Evolutionary conservation across 768 basidiomycete species (phyloP).

Genomic region (Termitomyces bulborhizus): DNA sequence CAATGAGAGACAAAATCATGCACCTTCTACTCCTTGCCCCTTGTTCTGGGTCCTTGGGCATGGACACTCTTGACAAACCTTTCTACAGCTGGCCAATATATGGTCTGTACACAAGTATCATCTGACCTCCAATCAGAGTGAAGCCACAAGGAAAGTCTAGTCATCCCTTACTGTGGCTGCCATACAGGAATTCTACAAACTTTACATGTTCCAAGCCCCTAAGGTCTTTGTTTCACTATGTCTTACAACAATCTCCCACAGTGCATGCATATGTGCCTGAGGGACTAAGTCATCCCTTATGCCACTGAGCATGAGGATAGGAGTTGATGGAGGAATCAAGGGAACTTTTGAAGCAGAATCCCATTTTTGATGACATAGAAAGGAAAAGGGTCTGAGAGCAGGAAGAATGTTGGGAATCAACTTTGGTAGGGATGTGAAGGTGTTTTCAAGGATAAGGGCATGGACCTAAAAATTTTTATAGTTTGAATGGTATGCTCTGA

Average conservation of each 20-base stretch:
- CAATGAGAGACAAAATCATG: not conserved
- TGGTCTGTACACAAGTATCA: slow-evolving; percentile 49
- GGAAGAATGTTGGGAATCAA: slow-evolving; percentile 27
- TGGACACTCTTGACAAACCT: slow-evolving; percentile 34
- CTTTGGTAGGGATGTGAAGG: slow-evolving; percentile 76
- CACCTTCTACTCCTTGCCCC: not conserved
- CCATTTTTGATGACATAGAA: slow-evolving; percentile 14
- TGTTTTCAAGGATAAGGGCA: slow-evolving; percentile 91
- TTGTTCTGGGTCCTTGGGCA: not conserved
- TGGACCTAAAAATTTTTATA: slow-evolving; percentile 40
- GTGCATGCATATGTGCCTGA: slow-evolving; percentile 65
- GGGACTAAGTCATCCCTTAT: slow-evolving; percentile 67
- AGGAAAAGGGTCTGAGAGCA: slow-evolving; percentile 17
- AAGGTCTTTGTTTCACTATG: slow-evolving; percentile 40
- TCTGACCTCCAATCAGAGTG: slow-evolving; percentile 24
- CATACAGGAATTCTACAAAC: slow-evolving; percentile 49
- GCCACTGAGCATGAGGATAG: slow-evolving; percentile 83
- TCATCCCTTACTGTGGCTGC: slow-evolving; percentile 43
- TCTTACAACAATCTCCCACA: slow-evolving; percentile 59
- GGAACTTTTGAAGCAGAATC: slow-evolving; percentile 26
- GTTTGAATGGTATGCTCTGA: not conserved
- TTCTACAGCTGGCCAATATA: slow-evolving; percentile 47
- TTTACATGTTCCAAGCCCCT: slow-evolving; percentile 45
- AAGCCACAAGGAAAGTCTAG: not conserved
- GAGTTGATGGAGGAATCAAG: slow-evolving; percentile 54